Base-by-base conservation (phyloP, 768 basidiomycete species). In the Hemileccinum impolitum region DNA sequence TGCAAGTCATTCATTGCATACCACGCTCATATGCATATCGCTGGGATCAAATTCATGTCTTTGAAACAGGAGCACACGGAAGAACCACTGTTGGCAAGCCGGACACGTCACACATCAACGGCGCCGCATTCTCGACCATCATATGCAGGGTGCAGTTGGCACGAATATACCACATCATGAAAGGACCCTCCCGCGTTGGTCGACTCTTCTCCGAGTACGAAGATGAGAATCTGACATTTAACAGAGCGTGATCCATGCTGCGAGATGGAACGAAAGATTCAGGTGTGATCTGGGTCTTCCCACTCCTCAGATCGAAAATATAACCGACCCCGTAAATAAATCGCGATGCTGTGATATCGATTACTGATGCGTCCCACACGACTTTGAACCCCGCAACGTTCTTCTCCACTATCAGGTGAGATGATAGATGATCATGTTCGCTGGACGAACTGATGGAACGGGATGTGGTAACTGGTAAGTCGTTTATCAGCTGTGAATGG, bases 331-430 rank as follows among this genome's bases (percentile, higher is more conserved):
- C 45, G 21, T 45, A 31, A 11, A 21, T 49, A 37, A 37, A 28
- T 44, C 26, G 35, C 18, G 28, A 47, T 42, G 35, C 28, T 43
- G 37, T 19, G 36, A 30, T 7, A 17, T 23, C 26, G 25, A 26
- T 30, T 38, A 30, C 26, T 36, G n/a, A 52, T 45, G 37, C 4
- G 28, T 52, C 61, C 48, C 57, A 44, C 49, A 53, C 19, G 40
- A 13, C 43, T 62, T 62, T 48, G 60, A 46, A 59, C 57, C 61
- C 63, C 57, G 41, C 53, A 51, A 52, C 57, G 63, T 56, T 62
- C 61, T 53, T 51, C 45, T 59, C 48, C 44, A 39, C 54, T 47
- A 39, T 46, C 51, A 58, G 53, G 42, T 47, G 53, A 60, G 30
- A 35, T 59, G 31, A 55, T 52, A 60, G 30, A 35, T 59, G 31